Evolutionary conservation across 805 yeast genomes (phyloP), one percentile per base, ranked within the genome.

Genomic region (Ogataea thermomethanolica): DNA sequence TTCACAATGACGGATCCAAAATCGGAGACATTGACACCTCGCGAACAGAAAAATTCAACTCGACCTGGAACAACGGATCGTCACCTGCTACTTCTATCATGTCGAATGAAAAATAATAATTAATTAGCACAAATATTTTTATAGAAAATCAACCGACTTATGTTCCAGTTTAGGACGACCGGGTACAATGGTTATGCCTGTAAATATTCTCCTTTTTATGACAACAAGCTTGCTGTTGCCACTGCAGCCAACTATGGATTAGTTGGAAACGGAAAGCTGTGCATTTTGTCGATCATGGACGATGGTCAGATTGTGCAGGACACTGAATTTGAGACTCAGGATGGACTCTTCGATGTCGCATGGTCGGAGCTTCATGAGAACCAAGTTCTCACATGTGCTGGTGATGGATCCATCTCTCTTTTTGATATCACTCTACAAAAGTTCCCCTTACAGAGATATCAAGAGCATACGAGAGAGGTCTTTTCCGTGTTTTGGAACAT

Each of bases 351-450:
- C 54, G 95, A 86, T 54, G 65, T 84, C 1, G 77, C 91, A 0
- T 91, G 98, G 98, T 84, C 90, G 41, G 99, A 91, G 59, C 39
- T 71, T 5, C 91, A 91, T 61, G 97, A 89, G 45, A 89, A 87
- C 61, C 98, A 90, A 53, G 73, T 85, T 1, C 73, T 78, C 3
- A 79, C 78, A 0, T 91, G 95, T 13, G 79, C 84, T 46, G 99
- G 99, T 1, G 99, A 91, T 63, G 98, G 98, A 0, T 69, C 87
- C 0, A 66, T 91, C 25, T 83, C 89, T 48, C 61, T 91, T 37
- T 91, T 89, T 56, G 99, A 91, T 62, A 70, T 74, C 29, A 74
- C 79, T 3, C 72, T 83, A 25, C 70, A 74, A 2, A 66, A 79
- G 31, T 87, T 75, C 56, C 95, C 95, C 1, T 77, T 87, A 8